phyloP scores from a whole-genome alignment of 2,329 filamentous ascomycete species.

The Ilyonectria sp. region DNA sequence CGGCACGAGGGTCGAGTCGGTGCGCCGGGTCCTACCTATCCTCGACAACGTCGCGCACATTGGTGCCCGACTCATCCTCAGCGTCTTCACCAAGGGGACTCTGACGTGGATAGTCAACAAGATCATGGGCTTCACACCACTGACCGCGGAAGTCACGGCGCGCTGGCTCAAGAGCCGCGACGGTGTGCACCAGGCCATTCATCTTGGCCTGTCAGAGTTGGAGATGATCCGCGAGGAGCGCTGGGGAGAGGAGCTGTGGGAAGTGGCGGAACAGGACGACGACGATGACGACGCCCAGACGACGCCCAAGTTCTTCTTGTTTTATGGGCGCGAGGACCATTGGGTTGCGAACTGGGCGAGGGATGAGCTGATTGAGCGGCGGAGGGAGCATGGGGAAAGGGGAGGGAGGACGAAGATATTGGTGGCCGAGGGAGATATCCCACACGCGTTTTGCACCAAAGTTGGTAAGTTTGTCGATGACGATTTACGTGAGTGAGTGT shows the following conservation, averaged over 20 bases:
- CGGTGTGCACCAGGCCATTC: conserved; percentile 72
- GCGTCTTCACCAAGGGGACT: conserved; percentile 56
- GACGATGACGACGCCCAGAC: conserved; percentile 15
- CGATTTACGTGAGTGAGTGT: background rate
- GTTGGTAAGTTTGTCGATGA: conserved; percentile 52
- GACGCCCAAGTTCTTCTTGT: conserved; percentile 69
- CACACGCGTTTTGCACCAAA: conserved; percentile 72
- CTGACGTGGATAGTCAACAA: conserved; percentile 61
- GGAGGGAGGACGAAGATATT: conserved; percentile 63
- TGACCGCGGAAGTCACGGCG: conserved; percentile 66
- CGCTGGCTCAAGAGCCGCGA: conserved; percentile 70
- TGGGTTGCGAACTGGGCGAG: conserved; percentile 73
- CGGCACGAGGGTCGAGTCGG: conserved; percentile 61
- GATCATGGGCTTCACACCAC: conserved; percentile 63
- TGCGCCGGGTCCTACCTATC: conserved; percentile 59
- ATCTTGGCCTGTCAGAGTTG: conserved; percentile 74
- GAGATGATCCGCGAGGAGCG: conserved; percentile 69
- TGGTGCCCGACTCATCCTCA: conserved; percentile 60
- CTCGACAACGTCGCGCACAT: conserved; percentile 59
- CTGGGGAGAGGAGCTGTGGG: conserved; percentile 75
- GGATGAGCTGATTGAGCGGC: conserved; percentile 68
- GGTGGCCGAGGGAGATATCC: conserved; percentile 69
- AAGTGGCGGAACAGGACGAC: conserved; percentile 47
- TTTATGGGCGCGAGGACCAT: conserved; percentile 73
- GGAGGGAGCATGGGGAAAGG: conserved; percentile 51